Percentiles rank a stretch among this genome's conserved stretches.
These are phyloP conservation scores for Mycena rosella DNA, from an alignment of 768 basidiomycete species.

Conservation along the genomic window DNA sequence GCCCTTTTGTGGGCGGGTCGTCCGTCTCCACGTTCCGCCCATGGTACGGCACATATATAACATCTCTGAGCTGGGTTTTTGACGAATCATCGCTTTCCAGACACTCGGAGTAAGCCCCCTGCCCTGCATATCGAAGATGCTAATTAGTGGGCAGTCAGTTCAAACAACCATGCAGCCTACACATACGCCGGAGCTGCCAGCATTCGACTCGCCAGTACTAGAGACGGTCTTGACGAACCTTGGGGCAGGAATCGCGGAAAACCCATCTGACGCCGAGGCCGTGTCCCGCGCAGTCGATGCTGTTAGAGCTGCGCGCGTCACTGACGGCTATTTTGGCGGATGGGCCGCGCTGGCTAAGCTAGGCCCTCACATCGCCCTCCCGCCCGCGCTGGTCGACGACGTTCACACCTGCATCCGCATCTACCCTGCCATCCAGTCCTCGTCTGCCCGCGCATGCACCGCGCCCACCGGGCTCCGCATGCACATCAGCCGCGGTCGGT, in stretches of 20 bases:
- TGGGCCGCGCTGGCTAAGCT: conserved; percentile 1
- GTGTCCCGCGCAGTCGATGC: neutral
- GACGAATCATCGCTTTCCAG: too few species aligned
- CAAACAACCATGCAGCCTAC: too few species aligned
- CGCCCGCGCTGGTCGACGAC: conserved; percentile 1
- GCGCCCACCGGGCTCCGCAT: neutral
- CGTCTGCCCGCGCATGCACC: neutral
- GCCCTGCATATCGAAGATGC: too few species aligned
- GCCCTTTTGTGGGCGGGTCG: too few species aligned
- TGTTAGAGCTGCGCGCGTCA: neutral
- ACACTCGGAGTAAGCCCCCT: too few species aligned
- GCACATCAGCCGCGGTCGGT: neutral
- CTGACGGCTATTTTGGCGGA: conserved; percentile 15
- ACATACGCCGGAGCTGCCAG: too few species aligned
- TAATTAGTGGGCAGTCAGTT: too few species aligned
- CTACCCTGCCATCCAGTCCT: neutral
- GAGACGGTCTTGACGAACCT: neutral
- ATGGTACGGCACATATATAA: too few species aligned
- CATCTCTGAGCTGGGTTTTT: too few species aligned
- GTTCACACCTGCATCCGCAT: conserved; percentile 8
- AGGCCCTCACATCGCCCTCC: neutral
- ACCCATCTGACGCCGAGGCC: neutral
- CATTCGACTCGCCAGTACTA: neutral
- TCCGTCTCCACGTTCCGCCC: too few species aligned
- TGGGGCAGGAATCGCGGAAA: neutral